Evolutionary conservation across 2,329 filamentous ascomycete genomes (phyloP).

Genomic region (Orbilia brochopaga): DNA sequence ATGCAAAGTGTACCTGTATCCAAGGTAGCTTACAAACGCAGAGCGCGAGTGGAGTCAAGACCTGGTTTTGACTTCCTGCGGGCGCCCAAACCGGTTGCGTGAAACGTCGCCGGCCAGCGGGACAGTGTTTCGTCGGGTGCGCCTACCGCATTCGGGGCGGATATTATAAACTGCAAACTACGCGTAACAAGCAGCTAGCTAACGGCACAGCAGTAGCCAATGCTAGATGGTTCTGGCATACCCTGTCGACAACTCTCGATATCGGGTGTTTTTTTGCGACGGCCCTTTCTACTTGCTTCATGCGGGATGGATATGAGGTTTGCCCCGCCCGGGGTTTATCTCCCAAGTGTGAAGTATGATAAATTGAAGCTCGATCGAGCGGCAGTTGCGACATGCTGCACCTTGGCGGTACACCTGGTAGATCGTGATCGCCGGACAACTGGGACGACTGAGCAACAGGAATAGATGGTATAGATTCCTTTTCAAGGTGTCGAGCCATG

Average conservation of each 20-base stretch:
- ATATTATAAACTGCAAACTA: slow-evolving; percentile 17
- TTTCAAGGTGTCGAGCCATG: slow-evolving; percentile 7
- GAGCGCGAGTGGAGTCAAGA: not conserved
- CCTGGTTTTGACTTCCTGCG: not conserved
- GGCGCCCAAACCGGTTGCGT: not conserved
- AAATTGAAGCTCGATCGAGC: slow-evolving; percentile 10
- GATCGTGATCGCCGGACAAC: not conserved
- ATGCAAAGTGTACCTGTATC: not conserved
- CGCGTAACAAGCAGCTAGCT: slow-evolving; percentile 5
- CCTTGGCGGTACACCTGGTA: slow-evolving; percentile 1
- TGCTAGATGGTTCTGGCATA: slow-evolving; percentile 15
- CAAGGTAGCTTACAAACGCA: not conserved
- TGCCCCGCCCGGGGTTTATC: slow-evolving; percentile 25
- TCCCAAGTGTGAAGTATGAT: slow-evolving; percentile 17
- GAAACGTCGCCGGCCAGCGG: not conserved
- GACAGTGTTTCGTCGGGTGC: not conserved
- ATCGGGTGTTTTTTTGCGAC: slow-evolving; percentile 26
- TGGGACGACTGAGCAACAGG: not conserved
- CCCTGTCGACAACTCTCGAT: slow-evolving; percentile 5
- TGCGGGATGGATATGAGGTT: slow-evolving; percentile 14
- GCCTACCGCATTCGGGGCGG: slow-evolving; percentile 3
- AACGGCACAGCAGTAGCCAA: not conserved
- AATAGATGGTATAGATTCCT: slow-evolving; percentile 1
- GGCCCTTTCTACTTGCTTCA: slow-evolving; percentile 11
- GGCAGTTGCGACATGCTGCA: slow-evolving; percentile 18